Percentiles rank a stretch among this genome's conserved stretches.
phyloP scores from a whole-genome alignment of 257 asterid species.

The Jasminum sambac region DNA sequence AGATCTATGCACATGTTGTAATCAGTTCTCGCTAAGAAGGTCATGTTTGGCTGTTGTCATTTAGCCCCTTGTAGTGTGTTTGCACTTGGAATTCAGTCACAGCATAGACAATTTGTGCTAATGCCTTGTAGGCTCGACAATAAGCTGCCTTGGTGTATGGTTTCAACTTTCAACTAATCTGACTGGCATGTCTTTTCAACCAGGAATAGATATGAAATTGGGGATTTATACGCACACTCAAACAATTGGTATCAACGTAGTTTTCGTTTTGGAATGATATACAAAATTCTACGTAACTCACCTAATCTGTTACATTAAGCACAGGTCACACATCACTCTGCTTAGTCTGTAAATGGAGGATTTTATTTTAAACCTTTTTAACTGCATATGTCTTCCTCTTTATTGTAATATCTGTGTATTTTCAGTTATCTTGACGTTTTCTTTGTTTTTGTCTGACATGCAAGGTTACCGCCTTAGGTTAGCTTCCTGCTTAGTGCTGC shows the following conservation, averaged over 20 bases:
- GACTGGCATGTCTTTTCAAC: slow-evolving; percentile 16
- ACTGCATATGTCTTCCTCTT: slow-evolving; percentile 10
- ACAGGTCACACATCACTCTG: neutral
- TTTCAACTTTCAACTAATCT: neutral
- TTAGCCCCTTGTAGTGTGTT: too few species aligned
- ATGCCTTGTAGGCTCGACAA: too few species aligned
- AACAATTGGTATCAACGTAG: neutral
- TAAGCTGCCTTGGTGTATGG: neutral
- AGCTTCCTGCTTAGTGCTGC: slow-evolving; percentile 87
- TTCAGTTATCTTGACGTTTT: slow-evolving; percentile 5
- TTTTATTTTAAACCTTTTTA: slow-evolving; percentile 4
- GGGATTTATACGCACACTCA: slow-evolving; percentile 12
- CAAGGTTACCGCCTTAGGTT: slow-evolving; percentile 95
- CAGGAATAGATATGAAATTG: neutral
- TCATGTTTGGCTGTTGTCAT: too few species aligned
- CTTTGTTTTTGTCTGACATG: slow-evolving; percentile 25
- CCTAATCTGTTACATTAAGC: neutral
- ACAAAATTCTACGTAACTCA: neutral
- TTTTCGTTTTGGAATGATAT: neutral
- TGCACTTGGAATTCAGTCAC: too few species aligned
- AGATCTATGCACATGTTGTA: too few species aligned
- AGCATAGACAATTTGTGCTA: too few species aligned
- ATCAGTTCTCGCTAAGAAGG: too few species aligned
- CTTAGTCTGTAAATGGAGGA: neutral
- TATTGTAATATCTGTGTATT: slow-evolving; percentile 5